A percentile compares a stretch with the other conserved stretches of the same genome.
Conservation (phyloP, 2,329 filamentous ascomycete species). For the Nigrograna mackinnonii region DNA sequence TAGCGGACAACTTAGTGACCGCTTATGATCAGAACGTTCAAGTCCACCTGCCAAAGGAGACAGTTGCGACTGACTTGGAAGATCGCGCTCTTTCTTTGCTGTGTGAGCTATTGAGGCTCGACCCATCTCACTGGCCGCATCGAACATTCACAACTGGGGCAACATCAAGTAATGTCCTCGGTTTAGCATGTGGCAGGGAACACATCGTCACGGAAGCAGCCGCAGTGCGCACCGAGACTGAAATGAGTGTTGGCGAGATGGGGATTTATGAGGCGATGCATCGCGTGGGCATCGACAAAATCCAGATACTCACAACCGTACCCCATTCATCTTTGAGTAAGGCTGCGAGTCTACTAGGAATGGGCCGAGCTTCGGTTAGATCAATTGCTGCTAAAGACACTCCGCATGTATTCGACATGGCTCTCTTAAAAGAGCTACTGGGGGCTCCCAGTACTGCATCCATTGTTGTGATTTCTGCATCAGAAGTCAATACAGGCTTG, state of each 20-base stretch:
- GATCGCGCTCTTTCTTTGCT: conserved; percentile 72
- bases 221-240: conserved; percentile 30
- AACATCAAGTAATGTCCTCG: conserved; percentile 68
- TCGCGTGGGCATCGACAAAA: conserved; percentile 63
- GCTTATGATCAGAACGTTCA: conserved; percentile 81
- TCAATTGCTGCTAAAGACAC: conserved; percentile 59
- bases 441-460: conserved; percentile 60
- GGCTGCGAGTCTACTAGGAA: conserved; percentile 78
- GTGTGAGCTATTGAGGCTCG: conserved; percentile 66
- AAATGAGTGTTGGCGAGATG: conserved; percentile 62
- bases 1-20: conserved; percentile 84
- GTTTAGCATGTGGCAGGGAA: conserved; percentile 73
- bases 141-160: conserved; percentile 79
- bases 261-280: conserved; percentile 71
- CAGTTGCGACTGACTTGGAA: conserved; percentile 76
- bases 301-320: conserved; percentile 79
- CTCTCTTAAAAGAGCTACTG: conserved; percentile 65
- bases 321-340: conserved; percentile 85
- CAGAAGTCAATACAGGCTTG: conserved; percentile 87
- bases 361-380: conserved; percentile 72
- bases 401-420: conserved; percentile 73
- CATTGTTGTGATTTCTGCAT: conserved; percentile 80
- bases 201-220: conserved; percentile 57
- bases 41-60: conserved; percentile 79
- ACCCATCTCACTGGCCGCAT: conserved; percentile 65